Base-by-base conservation (phyloP, 345 rosid genomes). In the Sonneratia caseolaris region DNA sequence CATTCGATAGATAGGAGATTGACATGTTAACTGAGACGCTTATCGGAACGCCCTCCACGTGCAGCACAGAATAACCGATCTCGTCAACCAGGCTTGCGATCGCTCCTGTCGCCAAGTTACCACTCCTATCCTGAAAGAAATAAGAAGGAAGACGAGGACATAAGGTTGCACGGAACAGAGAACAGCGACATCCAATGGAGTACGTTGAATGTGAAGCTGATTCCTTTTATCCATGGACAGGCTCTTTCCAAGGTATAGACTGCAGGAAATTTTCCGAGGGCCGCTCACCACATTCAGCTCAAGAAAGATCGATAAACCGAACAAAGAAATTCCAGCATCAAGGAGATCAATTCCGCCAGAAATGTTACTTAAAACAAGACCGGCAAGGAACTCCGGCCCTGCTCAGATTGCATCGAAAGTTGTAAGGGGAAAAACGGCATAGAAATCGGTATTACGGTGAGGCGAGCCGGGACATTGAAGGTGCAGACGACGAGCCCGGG, bases 31-130 rank as follows among this genome's bases (percentile, higher is more conserved):
- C 99, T 0, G 99, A 92, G 48, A 95, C 93, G 45, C 75, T 77
- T 82, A 86, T 80, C 0, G 93, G 93, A 48, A 84, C 79, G 71
- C 92, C 92, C 71, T 85, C 89, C 0, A 80, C 85, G 13, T 82
- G 75, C 53, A 86, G 82, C 71, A 85, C 88, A 19, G 93, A 81
- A 38, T 85, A 87, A 48, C 98, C 99, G 53, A 90, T 86, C 53
- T 95, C 99, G 73, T 92, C 99, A 42, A 95, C 89, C n/a, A 92
- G 86, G 79, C 88, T 90, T 2, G 92, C 96, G 68, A 92, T 82
- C 0, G 94, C 97, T 24, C 97, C 97, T 0, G 82, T 77, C 1
- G 98, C 97, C 69, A 95, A 75, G 71, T 86, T 86, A 67, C 97
- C 90, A 18, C 77, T 84, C 75, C 80, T 82, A 73, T 89, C 94